Evolutionary conservation across 129 eudicot genomes (phyloP).

Genomic region (Pseudognaphalium luteoalbum): DNA sequence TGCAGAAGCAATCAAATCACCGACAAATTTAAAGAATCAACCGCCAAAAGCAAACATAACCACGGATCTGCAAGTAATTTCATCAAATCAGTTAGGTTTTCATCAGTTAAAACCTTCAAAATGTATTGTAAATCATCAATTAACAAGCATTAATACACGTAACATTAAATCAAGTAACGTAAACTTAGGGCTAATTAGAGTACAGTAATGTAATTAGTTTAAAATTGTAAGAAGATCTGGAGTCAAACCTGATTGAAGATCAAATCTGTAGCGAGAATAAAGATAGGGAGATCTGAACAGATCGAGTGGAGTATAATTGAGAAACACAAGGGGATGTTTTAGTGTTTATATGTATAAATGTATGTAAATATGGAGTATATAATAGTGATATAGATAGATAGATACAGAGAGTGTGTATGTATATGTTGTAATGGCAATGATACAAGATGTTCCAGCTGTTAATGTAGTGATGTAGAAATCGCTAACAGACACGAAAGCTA

Average conservation of each 20-base stretch:
- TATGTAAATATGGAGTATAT: not conserved
- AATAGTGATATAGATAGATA: constrained; percentile 15
- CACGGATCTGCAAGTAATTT: constrained; percentile 21
- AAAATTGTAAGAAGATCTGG: constrained; percentile 24
- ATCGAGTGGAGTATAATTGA: constrained; percentile 24
- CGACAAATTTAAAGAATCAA: not conserved
- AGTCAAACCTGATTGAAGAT: constrained; percentile 26
- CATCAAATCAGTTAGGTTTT: not conserved
- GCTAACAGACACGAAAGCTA: constrained; percentile 33
- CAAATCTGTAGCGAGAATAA: constrained; percentile 28
- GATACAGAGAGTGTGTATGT: constrained; percentile 19
- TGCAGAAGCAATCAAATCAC: constrained; percentile 20
- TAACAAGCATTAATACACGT: not conserved
- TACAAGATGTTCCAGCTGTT: constrained; percentile 38
- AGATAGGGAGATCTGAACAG: constrained; percentile 27
- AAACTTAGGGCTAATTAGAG: constrained; percentile 7
- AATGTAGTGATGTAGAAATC: constrained; percentile 21
- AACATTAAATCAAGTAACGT: not conserved
- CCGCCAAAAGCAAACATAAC: constrained; percentile 43
- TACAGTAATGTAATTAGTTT: not conserved
- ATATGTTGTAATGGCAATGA: not conserved
- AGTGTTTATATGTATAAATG: not conserved
- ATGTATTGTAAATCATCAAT: constrained; percentile 7
- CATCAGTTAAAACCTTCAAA: not conserved
- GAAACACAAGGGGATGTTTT: constrained; percentile 21